These are phyloP conservation scores for Ceriops tagal DNA, from an alignment of 345 rosid genomes.

Conservation along the genomic window DNA sequence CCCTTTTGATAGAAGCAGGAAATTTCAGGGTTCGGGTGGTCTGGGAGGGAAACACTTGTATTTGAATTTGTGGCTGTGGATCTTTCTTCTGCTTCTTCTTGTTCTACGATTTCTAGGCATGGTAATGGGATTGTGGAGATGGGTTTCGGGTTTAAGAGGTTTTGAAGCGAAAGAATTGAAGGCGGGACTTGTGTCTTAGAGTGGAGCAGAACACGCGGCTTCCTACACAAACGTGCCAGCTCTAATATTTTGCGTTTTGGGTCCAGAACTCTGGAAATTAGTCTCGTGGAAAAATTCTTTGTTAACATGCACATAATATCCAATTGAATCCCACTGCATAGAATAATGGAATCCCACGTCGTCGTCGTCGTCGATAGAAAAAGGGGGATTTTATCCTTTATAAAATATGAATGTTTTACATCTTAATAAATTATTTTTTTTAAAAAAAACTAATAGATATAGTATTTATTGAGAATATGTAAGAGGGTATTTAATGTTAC, in stretches of 20 bases:
- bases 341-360: no score
- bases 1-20: conserved; percentile 65
- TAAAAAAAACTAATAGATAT: no score
- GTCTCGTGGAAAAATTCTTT: no score
- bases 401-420: no score
- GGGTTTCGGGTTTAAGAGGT: conserved; percentile 15
- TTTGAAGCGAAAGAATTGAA: conserved; percentile 19
- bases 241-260: background rate
- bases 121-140: conserved; percentile 32
- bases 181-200: background rate
- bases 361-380: no score
- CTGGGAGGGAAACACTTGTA: conserved; percentile 33
- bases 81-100: conserved; percentile 10
- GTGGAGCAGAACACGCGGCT: conserved; percentile 14
- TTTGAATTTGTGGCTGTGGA: conserved; percentile 4
- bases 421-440: no score
- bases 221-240: conserved; percentile 29
- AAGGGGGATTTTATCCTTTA: no score
- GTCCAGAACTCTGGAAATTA: background rate
- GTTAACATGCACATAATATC: no score
- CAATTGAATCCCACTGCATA: no score
- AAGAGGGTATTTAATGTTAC: no score
- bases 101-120: conserved; percentile 22
- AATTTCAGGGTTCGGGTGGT: conserved; percentile 60
- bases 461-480: no score